Percentiles rank a stretch among this genome's conserved stretches.
Evolutionary conservation across 2,329 filamentous ascomycete genomes (phyloP).

Genomic region (Xylariaceae sp.): DNA sequence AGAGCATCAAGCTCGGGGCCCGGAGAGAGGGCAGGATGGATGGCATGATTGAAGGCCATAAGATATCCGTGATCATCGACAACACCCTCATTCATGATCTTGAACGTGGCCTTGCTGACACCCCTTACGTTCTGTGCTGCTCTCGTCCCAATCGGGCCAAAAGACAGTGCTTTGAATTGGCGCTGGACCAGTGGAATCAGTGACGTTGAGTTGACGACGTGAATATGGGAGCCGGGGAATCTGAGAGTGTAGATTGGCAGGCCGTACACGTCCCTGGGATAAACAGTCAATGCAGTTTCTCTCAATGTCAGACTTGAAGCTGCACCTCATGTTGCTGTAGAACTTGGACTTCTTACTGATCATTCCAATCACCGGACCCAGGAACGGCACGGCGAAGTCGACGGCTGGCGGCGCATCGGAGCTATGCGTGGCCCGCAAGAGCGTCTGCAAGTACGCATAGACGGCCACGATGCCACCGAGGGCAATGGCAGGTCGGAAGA

Average conservation of each 20-base stretch:
- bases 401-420: slow-evolving; percentile 1
- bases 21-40: slow-evolving; percentile 1
- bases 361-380: slow-evolving; percentile 2
- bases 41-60: background rate
- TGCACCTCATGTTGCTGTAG: slow-evolving; percentile 2
- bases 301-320: background rate
- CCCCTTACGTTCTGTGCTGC: background rate
- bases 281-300: background rate
- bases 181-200: slow-evolving; percentile 1
- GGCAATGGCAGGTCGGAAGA: too few relatives aligned
- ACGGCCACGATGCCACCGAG: background rate
- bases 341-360: slow-evolving; percentile 1
- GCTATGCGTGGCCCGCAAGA: slow-evolving; percentile 1
- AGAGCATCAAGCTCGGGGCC: slow-evolving; percentile 2
- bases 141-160: background rate
- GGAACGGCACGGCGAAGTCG: background rate
- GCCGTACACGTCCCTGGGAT: slow-evolving; percentile 1
- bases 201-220: slow-evolving; percentile 1
- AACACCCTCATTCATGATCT: background rate
- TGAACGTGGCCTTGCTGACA: background rate
- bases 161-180: slow-evolving; percentile 1
- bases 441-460: background rate
- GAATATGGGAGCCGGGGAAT: slow-evolving; percentile 1
- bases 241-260: slow-evolving; percentile 1
- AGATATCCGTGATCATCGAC: slow-evolving; percentile 2